These are phyloP conservation scores for Trichoderma sp. DNA, from an alignment of 2,329 filamentous ascomycete species.

Conservation along the genomic window DNA sequence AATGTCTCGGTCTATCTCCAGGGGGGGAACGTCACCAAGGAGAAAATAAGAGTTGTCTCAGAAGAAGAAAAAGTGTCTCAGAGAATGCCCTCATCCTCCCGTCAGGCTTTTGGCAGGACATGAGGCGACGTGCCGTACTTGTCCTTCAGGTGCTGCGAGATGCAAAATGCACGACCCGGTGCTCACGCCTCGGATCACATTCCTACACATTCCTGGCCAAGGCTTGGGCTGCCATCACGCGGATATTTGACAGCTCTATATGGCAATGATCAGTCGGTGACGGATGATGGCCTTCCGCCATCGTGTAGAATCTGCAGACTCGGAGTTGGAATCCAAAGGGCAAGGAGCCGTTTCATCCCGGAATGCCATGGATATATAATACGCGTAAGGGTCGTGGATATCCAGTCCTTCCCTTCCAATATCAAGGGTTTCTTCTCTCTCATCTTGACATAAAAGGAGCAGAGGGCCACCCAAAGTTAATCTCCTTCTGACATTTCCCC, in stretches of 20 bases:
- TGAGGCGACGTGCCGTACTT: neutral
- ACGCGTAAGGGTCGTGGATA: neutral
- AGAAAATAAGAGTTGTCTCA: neutral
- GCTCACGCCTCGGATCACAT: slow-evolving; percentile 5
- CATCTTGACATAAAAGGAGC: neutral
- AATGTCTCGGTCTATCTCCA: slow-evolving; percentile 17
- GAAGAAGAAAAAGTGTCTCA: neutral
- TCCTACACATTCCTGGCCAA: neutral
- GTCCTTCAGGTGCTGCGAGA: neutral
- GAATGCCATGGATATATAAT: slow-evolving; percentile 10
- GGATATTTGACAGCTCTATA: neutral
- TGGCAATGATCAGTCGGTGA: neutral
- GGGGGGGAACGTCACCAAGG: neutral
- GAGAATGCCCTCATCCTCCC: neutral
- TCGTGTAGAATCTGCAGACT: neutral
- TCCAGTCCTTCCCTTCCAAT: neutral
- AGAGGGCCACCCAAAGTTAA: neutral
- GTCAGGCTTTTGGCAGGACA: neutral
- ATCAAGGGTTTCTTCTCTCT: neutral
- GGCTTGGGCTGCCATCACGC: slow-evolving; percentile 6
- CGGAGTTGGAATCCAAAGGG: neutral
- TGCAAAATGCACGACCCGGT: neutral
- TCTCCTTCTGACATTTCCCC: neutral
- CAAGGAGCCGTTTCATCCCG: neutral
- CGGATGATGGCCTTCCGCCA: neutral